phyloP scores from a whole-genome alignment of 371 early-diverging fungal species.

The Mortierella sp. region DNA sequence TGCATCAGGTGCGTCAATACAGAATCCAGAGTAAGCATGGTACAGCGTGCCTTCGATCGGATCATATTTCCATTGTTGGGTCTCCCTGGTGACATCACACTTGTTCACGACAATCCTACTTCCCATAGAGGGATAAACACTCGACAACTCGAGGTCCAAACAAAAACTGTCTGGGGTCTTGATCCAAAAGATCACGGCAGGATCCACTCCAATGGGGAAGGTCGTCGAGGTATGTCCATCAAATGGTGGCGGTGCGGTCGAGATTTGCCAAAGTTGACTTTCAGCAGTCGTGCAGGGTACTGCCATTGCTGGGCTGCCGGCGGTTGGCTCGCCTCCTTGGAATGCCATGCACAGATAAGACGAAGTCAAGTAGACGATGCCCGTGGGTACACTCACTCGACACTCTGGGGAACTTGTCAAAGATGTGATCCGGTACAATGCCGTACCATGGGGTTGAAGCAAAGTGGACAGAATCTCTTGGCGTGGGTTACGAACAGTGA shows the following conservation, averaged over 20 bases:
- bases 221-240: not conserved
- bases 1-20: slow-evolving; percentile 32
- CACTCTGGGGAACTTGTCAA: slow-evolving; percentile 17
- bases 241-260: slow-evolving; percentile 30
- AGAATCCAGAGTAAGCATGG: slow-evolving; percentile 28
- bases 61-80: slow-evolving; percentile 45
- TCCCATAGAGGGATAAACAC: not conserved
- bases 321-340: slow-evolving; percentile 3
- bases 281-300: slow-evolving; percentile 28
- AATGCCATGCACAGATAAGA: slow-evolving; percentile 34
- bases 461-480: slow-evolving; percentile 4
- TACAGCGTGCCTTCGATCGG: slow-evolving; percentile 35
- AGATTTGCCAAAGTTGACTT: slow-evolving; percentile 44
- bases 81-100: slow-evolving; percentile 26
- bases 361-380: slow-evolving; percentile 37
- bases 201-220: not conserved
- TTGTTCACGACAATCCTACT: slow-evolving; percentile 29
- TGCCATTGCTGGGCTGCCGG: slow-evolving; percentile 22
- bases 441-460: slow-evolving; percentile 31
- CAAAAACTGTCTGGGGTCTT: slow-evolving; percentile 35
- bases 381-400: slow-evolving; percentile 23
- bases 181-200: slow-evolving; percentile 27
- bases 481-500: slow-evolving; percentile 24
- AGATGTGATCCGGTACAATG: slow-evolving; percentile 27
- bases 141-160: slow-evolving; percentile 20